phyloP scores from a whole-genome alignment of 2,329 filamentous ascomycete species.

The Neonectria ditissima region DNA sequence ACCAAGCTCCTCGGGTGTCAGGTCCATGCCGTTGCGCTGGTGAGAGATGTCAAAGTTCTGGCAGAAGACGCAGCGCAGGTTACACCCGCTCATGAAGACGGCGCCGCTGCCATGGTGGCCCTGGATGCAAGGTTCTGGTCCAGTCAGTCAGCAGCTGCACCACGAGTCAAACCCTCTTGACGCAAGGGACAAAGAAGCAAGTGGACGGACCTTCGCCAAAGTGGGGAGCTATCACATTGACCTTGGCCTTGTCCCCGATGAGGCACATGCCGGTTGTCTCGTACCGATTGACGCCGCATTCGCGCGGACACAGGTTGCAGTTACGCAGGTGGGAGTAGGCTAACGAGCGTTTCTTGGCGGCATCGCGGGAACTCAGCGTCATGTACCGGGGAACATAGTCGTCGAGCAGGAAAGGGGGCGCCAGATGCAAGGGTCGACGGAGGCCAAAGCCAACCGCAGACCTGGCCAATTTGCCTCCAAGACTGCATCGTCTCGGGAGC shows the following conservation, averaged over 20 bases:
- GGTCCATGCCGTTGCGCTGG: conserved; percentile 81
- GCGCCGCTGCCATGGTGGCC: conserved; percentile 83
- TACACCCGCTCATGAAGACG: conserved; percentile 84
- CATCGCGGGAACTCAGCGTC: conserved; percentile 74
- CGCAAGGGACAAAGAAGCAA: conserved; percentile 27
- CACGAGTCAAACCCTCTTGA: conserved; percentile 1
- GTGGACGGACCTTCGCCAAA: conserved; percentile 75
- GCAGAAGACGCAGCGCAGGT: conserved; percentile 80
- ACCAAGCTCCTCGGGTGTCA: conserved; percentile 81
- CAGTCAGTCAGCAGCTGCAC: conserved; percentile 9
- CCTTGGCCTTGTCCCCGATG: conserved; percentile 80
- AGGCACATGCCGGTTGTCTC: conserved; percentile 83
- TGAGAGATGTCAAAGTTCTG: conserved; percentile 89
- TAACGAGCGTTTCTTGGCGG: conserved; percentile 76
- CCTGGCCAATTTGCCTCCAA: conserved; percentile 10
- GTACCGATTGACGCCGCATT: conserved; percentile 84
- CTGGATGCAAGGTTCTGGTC: conserved; percentile 81
- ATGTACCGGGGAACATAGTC: conserved; percentile 81
- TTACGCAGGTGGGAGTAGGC: conserved; percentile 81
- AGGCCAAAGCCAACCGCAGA: not conserved
- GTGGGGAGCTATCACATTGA: conserved; percentile 87
- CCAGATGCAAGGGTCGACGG: conserved; percentile 60
- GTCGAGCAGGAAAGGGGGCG: conserved; percentile 77
- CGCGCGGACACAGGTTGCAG: conserved; percentile 84
- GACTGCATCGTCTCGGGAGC: conserved; percentile 23